These are phyloP conservation scores for Crucibulum laeve DNA, from an alignment of 768 basidiomycete species.

Conservation along the genomic window DNA sequence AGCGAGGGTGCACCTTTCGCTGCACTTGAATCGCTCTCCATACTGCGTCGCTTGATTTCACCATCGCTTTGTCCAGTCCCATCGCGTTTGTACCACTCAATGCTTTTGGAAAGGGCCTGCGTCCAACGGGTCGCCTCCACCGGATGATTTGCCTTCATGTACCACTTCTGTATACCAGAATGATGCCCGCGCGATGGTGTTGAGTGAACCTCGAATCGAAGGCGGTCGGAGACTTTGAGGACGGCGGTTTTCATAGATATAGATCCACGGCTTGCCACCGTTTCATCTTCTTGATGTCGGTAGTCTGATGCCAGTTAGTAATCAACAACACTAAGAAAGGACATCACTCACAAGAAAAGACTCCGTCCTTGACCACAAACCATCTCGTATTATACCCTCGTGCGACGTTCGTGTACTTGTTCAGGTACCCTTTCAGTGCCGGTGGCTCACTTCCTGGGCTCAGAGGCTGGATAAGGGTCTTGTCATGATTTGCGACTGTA, in stretches of 20 bases:
- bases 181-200: slow-evolving; percentile 42
- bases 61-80: no score
- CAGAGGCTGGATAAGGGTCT: slow-evolving; percentile 53
- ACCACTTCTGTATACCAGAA: slow-evolving; percentile 64
- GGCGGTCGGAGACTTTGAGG: slow-evolving; percentile 57
- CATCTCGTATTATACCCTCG: slow-evolving; percentile 86
- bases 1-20: slow-evolving; percentile 19
- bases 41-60: slow-evolving; percentile 29
- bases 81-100: slow-evolving; percentile 56
- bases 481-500: slow-evolving; percentile 77
- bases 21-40: slow-evolving; percentile 43
- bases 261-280: slow-evolving; percentile 77
- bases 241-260: slow-evolving; percentile 82
- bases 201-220: slow-evolving; percentile 82
- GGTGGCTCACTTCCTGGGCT: slow-evolving; percentile 48
- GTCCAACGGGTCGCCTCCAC: slow-evolving; percentile 90
- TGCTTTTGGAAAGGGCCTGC: slow-evolving; percentile 65
- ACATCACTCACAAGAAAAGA: slow-evolving; percentile 68
- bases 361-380: slow-evolving; percentile 87
- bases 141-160: slow-evolving; percentile 80
- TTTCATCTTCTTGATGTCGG: slow-evolving; percentile 87
- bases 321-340: slow-evolving; percentile 1
- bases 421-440: slow-evolving; percentile 70
- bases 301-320: slow-evolving; percentile 51
- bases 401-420: slow-evolving; percentile 92